Evolutionary conservation across 805 yeast species (phyloP), one percentile per base, ranked within the genome.

Genomic region (Metschnikowia hibisci): DNA sequence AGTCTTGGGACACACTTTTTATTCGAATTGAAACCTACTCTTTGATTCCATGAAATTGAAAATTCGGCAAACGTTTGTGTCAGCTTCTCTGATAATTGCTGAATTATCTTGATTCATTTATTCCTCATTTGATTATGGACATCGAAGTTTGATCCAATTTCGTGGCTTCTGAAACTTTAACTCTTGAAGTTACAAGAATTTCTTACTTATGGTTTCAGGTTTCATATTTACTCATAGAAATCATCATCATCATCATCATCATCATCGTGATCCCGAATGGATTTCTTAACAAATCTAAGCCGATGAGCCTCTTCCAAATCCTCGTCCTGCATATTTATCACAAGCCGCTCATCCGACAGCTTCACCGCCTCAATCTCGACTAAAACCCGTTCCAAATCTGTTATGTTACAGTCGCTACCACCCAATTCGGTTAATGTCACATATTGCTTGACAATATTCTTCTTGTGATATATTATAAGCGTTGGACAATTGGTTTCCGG

Each of bases 401-500:
- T 64, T 22, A 80, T 34, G 12, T 67, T 76, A 2, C 96, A 80
- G 36, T 84, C 80, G 59, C 83, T 84, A 3, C 99, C 99, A 8
- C 96, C 96, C 35, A 93, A 60, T 54, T 83, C 80, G 4, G 84
- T 75, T 56, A 91, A 70, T 0, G 98, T 91, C 9, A 93, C 78
- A 55, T 71, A 78, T 60, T 93, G 97, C 60, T 82, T 84, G 18
- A 82, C 67, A 7, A 95, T 90, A 50, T 87, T 81, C 23, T 83
- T 84, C 43, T 87, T 78, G 56, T 78, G 77, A 63, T 93, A 93
- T 0, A 93, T 77, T 39, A 93, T 73, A 6, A 93, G 67, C 0
- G 99, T 93, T 2, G 99, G 99, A 55, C 96, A 85, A 68, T 87
- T 90, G 26, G 76, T 61, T 20, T 87, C 91, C 2, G 99, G 97